Evolutionary conservation across 2,329 filamentous ascomycete species (phyloP), one percentile per base, ranked within the genome.

Genomic region (Neofusicoccum sp.): DNA sequence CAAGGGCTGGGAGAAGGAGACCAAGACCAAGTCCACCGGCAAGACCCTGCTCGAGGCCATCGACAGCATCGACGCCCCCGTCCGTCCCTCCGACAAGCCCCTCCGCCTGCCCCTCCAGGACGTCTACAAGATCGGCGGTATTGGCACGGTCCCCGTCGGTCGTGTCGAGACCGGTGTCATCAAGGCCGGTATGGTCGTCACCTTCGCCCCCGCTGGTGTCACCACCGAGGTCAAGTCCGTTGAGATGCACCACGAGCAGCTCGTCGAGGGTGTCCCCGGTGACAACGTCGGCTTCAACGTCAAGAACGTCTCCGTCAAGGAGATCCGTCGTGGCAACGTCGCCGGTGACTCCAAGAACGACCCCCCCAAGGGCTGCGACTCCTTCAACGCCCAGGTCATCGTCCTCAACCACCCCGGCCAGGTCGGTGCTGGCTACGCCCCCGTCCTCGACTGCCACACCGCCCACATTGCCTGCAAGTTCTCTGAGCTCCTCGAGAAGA

Each of bases 221-320:
- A 98, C 95, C 89, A 98, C 95, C 88, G 95, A 99, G 92, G 95
- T 98, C 89, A 99, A 99, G 93, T 98, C 94, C 83, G 95, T 99
- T 78, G 95, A 99, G 88, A 99, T 99, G 95, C 94, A 97, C 89
- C 94, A 98, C 93, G 92, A 97, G 88, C 93, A 97, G 90, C 93
- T 99, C 75, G 67, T 81, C 71, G 90, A 97, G 88, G 95, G 95
- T 91, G 79, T 91, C 72, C 95, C 95, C 79, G 95, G 95, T 89
- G 95, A 99, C 92, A 99, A 99, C 88, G 95, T 99, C 82, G 95
- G 95, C 77, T 99, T 99, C 93, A 99, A 99, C 92, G 94, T 99
- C 86, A 99, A 99, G 93, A 99, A 99, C 95, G 95, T 99, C 78
- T 98, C 95, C 83, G 95, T 99, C 86, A 99, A 99, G 93, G 95